Base-by-base conservation (phyloP, 805 yeast species). In the Wilhelminamyces savonicus region DNA sequence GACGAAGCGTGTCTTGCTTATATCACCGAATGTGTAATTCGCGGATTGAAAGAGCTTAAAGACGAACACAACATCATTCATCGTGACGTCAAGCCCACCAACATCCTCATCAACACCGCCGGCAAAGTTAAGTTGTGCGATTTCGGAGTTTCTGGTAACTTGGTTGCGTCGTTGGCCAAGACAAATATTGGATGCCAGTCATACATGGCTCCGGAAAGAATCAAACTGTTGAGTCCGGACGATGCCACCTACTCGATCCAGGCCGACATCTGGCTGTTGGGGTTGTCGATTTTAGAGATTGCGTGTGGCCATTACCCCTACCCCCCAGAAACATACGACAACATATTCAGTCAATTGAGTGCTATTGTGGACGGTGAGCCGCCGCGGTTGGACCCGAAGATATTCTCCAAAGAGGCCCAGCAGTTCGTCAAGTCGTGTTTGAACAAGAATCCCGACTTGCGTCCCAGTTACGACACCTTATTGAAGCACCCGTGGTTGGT, bases 141-240 rank as follows among this genome's bases (percentile, higher is more conserved):
- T 59, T 90, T 90, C 56, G 98, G 98, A 30, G 98, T 90, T 14
- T 76, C 87, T 31, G 97, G 97, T 13, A 90, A 90, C 50, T 63
- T 90, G 37, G 97, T 92, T 14, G 95, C 97, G 2, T 85, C 95
- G 0, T 67, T 90, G 45, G 97, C 97, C 11, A 78, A 86, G 47
- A 90, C 98, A 0, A 90, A 92, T 46, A 86, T 90, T 41, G 98
- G 98, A 4, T 90, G 98, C 58, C 98, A 92, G 59, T 82, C 95
- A 1, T 90, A 90, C 56, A 92, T 92, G 97, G 97, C 97, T 1
- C 98, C 98, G 1, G 98, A 90, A 53, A 73, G 98, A 49, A 92
- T 92, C 44, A 78, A 79, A 48, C 74, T 83, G 0, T 46, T 71
- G 37, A 77, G 64, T 39, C 90, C 87, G 2, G 87, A 82, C 48